A percentile compares a stretch with the other conserved stretches of the same genome.
phyloP scores from a whole-genome alignment of 2,329 filamentous ascomycete genomes.

The Seiridium cupressi region DNA sequence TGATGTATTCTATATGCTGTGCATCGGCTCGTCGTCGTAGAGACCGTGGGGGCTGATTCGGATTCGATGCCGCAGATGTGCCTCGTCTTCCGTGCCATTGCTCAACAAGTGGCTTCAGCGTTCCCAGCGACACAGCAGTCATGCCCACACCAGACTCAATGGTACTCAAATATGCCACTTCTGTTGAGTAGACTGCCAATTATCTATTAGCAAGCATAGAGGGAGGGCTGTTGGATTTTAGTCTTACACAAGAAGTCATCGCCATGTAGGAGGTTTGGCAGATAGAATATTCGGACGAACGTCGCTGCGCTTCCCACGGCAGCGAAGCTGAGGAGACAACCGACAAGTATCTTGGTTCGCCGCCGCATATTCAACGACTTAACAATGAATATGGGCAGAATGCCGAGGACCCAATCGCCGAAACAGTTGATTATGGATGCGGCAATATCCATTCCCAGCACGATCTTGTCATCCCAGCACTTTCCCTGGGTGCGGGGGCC shows the following conservation, averaged over 20 bases:
- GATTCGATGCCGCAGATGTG: neutral
- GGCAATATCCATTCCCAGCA: neutral
- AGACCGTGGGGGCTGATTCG: neutral
- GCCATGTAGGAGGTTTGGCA: neutral
- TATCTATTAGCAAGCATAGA: neutral
- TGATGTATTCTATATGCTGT: neutral
- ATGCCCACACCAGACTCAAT: neutral
- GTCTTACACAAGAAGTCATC: constrained; percentile 9
- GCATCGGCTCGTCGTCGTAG: neutral
- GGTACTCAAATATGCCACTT: constrained; percentile 1
- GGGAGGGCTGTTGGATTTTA: neutral
- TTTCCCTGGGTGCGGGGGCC: constrained; percentile 5
- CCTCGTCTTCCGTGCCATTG: neutral
- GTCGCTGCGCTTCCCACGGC: constrained; percentile 5
- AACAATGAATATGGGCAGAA: constrained; percentile 7
- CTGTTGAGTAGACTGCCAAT: neutral
- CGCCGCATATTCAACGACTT: constrained; percentile 1
- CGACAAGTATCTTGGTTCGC: constrained; percentile 6
- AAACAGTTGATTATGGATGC: constrained; percentile 5
- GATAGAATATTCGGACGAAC: neutral
- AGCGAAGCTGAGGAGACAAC: constrained; percentile 7
- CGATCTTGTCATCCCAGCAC: constrained; percentile 5
- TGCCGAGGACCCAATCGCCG: constrained; percentile 3
- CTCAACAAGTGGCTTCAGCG: neutral
- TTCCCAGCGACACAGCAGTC: constrained; percentile 1